A percentile compares a stretch with the other conserved stretches of the same genome.
Evolutionary conservation across 768 basidiomycete genomes (phyloP).

Genomic region (Pleurotus cornucopiae): DNA sequence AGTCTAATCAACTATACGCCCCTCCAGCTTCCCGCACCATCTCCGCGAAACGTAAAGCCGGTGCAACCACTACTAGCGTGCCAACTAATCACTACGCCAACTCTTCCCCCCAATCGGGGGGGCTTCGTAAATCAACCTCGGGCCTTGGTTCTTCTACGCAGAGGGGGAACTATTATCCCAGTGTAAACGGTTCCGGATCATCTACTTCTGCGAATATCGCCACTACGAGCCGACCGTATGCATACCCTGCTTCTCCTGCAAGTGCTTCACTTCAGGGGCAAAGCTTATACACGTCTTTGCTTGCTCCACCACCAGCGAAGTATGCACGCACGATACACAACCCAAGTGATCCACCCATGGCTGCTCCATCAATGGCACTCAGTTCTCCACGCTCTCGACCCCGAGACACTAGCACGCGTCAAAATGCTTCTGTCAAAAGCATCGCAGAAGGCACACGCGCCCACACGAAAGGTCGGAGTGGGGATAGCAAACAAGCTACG

Average conservation of each 20-base stretch:
- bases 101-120: constrained; percentile 44
- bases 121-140: constrained; percentile 35
- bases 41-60: constrained; percentile 55
- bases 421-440: constrained; percentile 25
- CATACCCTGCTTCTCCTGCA: constrained; percentile 27
- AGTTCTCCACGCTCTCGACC: constrained; percentile 34
- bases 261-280: constrained; percentile 32
- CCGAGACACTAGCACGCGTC: constrained; percentile 26
- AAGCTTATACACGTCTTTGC: constrained; percentile 69
- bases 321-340: constrained; percentile 80
- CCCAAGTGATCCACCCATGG: constrained; percentile 61
- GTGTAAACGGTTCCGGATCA: constrained; percentile 21
- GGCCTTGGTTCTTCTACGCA: constrained; percentile 40
- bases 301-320: constrained; percentile 73
- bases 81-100: constrained; percentile 46
- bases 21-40: constrained; percentile 45
- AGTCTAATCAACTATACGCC: constrained; percentile 39
- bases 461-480: constrained; percentile 32
- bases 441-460: constrained; percentile 45
- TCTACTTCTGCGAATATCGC: constrained; percentile 14
- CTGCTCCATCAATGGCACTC: constrained; percentile 44
- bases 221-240: constrained; percentile 26
- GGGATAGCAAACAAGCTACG: constrained; percentile 25
- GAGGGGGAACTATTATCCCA: constrained; percentile 28
- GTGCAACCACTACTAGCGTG: constrained; percentile 19